These are phyloP conservation scores for Polygonum maritimum DNA, from an alignment of 148 eudicot species.

Conservation along the genomic window DNA sequence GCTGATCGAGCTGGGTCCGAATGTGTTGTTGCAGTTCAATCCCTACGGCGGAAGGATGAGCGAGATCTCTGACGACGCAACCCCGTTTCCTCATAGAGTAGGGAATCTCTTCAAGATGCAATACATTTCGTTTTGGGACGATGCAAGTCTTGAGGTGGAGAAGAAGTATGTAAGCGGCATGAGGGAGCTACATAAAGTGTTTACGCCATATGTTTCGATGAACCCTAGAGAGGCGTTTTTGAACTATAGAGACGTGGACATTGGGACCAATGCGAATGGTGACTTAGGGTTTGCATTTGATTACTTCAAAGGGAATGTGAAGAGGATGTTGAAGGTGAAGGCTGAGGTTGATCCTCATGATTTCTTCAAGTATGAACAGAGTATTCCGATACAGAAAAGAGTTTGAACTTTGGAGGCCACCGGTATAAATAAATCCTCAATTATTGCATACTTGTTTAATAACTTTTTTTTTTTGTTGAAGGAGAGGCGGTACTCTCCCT, in stretches of 20 bases:
- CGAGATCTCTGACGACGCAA: background rate
- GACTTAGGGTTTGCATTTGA: too few relatives aligned
- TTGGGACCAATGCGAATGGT: too few relatives aligned
- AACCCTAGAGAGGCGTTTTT: conserved; percentile 33
- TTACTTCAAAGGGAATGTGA: too few relatives aligned
- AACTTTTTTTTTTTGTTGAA: too few relatives aligned
- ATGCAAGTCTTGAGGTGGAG: conserved; percentile 8
- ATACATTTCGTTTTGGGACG: conserved; percentile 23
- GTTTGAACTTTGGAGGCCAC: too few relatives aligned
- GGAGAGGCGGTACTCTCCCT: too few relatives aligned
- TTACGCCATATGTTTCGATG: conserved; percentile 33
- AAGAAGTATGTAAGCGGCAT: conserved; percentile 2
- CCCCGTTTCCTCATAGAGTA: conserved; percentile 41
- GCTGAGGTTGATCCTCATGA: too few relatives aligned
- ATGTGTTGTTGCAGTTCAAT: conserved; percentile 21
- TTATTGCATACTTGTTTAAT: too few relatives aligned
- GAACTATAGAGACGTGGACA: conserved; percentile 27
- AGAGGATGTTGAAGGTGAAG: too few relatives aligned
- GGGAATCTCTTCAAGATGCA: conserved; percentile 38
- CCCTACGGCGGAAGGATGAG: conserved; percentile 44
- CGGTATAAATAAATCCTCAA: too few relatives aligned
- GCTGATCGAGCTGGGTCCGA: conserved; percentile 19
- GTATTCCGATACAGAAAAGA: conserved; percentile 13
- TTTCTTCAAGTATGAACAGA: too few relatives aligned
- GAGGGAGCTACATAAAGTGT: conserved; percentile 15